A percentile compares a stretch with the other conserved stretches of the same genome.
Evolutionary conservation across 2,329 filamentous ascomycete genomes (phyloP).

Genomic region (Cladophialophora carrionii): DNA sequence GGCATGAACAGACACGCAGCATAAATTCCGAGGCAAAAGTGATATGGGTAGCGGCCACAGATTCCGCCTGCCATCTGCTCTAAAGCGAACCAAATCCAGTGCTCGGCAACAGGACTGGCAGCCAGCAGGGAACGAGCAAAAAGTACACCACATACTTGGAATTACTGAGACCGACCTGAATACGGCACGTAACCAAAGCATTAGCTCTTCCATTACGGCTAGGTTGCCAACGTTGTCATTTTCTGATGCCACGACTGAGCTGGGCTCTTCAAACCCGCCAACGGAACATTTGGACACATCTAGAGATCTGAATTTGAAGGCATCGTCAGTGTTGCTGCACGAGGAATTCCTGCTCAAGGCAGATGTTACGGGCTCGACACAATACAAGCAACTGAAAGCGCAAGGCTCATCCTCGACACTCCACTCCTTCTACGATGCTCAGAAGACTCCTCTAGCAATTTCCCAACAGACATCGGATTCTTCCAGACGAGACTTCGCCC

Average conservation of each 20-base stretch:
- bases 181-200: slow-evolving; percentile 34
- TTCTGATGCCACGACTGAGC: slow-evolving; percentile 37
- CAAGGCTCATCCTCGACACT: slow-evolving; percentile 50
- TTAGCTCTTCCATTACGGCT: slow-evolving; percentile 34
- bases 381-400: slow-evolving; percentile 21
- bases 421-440: slow-evolving; percentile 53
- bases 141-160: slow-evolving; percentile 37
- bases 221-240: slow-evolving; percentile 32
- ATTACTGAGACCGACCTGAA: slow-evolving; percentile 32
- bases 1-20: slow-evolving; percentile 13
- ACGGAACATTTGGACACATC: slow-evolving; percentile 18
- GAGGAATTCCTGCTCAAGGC: slow-evolving; percentile 28
- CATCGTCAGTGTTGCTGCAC: slow-evolving; percentile 33
- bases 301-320: slow-evolving; percentile 28
- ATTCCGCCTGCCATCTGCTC: slow-evolving; percentile 26
- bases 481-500: slow-evolving; percentile 46
- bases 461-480: slow-evolving; percentile 52
- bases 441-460: slow-evolving; percentile 47
- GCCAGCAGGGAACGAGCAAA: slow-evolving; percentile 28
- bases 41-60: slow-evolving; percentile 29
- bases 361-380: slow-evolving; percentile 9
- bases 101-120: slow-evolving; percentile 21
- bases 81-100: slow-evolving; percentile 28
- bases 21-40: slow-evolving; percentile 4
- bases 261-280: slow-evolving; percentile 28